Evolutionary conservation across 306 rosid species (phyloP), one percentile per base, ranked within the genome.

Genomic region (Cucurbita moschata): DNA sequence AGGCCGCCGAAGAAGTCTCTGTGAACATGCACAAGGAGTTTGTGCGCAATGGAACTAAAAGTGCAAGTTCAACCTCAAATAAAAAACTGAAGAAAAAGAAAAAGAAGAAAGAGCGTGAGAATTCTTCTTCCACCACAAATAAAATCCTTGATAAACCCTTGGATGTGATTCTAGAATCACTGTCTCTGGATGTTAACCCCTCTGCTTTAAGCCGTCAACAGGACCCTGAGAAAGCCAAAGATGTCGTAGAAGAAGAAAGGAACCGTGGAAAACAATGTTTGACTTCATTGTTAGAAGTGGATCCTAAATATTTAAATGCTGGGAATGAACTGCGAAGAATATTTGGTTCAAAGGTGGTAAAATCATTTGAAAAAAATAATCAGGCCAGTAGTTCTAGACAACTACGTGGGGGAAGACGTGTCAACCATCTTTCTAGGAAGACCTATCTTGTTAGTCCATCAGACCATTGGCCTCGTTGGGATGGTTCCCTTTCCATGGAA

Each of bases 261-360:
- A 81, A 47, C 76, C 52, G 40, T 59, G 79, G 16, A 71, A 89
- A 85, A 81, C 84, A 71, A 72, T 52, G 79, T 12, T 67, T 77
- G 9, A 42, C 76, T 73, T 83, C 84, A 12, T 19, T 83, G 9
- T 70, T 91, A 55, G 89, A 81, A 79, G 92, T 89, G 78, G 97
- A 95, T 84, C 89, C 96, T 49, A 95, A 91, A 79, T 86, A 71
- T 76, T 84, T 94, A 77, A 91, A 92, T 87, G 99, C 96, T 0
- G 96, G 90, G 72, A 88, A 91, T 78, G 99, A 91, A 80, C 85
- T 95, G 57, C 86, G 82, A 64, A 87, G 99, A 81, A 91, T 91
- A 79, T 91, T 95, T 88, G 97, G 99, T 75, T 85, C 97, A 5
- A 95, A 95, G 85, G 97, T 95, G 66, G 95, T 91, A 70, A 91